Conservation (phyloP, 345 rosid genomes). For the Lepidium africanum region DNA sequence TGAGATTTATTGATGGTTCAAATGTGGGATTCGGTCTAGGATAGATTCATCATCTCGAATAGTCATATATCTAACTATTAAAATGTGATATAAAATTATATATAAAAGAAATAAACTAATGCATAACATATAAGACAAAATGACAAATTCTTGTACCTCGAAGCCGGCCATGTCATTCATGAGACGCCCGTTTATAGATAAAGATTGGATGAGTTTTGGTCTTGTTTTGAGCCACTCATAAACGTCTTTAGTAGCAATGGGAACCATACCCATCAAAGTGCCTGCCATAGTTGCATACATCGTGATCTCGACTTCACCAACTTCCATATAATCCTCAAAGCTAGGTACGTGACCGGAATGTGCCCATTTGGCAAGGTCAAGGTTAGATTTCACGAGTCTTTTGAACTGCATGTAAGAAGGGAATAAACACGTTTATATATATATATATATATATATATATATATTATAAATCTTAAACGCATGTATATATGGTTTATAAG, state of each 20-base stretch:
- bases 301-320: conserved; percentile 6
- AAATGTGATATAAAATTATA: too few relatives aligned
- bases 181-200: neutral
- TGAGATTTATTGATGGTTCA: too few relatives aligned
- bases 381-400: neutral
- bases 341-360: neutral
- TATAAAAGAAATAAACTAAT: too few relatives aligned
- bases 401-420: neutral
- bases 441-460: too few relatives aligned
- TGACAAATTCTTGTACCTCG: neutral
- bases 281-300: neutral
- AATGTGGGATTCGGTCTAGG: too few relatives aligned
- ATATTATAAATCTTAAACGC: neutral
- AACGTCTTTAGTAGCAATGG: neutral
- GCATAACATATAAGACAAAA: too few relatives aligned
- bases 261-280: neutral
- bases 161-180: conserved; percentile 14
- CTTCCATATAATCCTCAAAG: conserved; percentile 16
- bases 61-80: too few relatives aligned
- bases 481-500: too few relatives aligned
- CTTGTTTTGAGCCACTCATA: conserved; percentile 15
- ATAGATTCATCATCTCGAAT: too few relatives aligned
- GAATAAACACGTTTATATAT: neutral
- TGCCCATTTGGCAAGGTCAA: neutral
- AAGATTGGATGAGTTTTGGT: neutral